Base-by-base conservation (phyloP, 176 grass and related monocot species). In the Saccharum officinarum region DNA sequence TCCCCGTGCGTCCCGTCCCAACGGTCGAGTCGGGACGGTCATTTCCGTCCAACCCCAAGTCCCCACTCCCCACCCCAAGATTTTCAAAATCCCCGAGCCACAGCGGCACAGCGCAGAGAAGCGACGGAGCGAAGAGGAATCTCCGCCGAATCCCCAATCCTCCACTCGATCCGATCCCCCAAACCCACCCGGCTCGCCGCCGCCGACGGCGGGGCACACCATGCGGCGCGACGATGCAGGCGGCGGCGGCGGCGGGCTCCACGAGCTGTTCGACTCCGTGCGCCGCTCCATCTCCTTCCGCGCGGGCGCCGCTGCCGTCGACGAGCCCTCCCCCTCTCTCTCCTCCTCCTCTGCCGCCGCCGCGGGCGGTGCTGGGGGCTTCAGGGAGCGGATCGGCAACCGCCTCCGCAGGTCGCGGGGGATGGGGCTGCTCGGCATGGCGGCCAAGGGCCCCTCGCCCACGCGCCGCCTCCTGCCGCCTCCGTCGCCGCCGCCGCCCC, bases 231-330 rank as follows among this genome's bases (percentile, higher is more conserved):
- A 90, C 73, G 85, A 81, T 40, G 65, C 75, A 20, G 72, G 69
- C 12, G 87, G 76, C 23, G 82, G 85, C 14, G 72, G 69, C 12
- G 87, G 86, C 34, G 84, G 69, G 46, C 86, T 92, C 83, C 89
- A 94, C 50, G 91, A 94, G n/a, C 86, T 98, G 28, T 94, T 98
- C 80, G 93, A 94, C 85, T 95, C 91, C 41, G 91, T 98, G 50
- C 76, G 89, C 80, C 87, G 86, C 44, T 98, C 91, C 39, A 75
- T 95, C 26, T 82, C 80, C 46, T 95, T 92, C 71, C 85, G 87
- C 63, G 23, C 83, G 34, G 91, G 86, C 70, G 47, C 57, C 42
- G 85, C 62, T 17, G 62, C 89, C 49, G 60, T 41, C n/a, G 89
- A 89, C 8, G 88, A 91, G 72, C 40, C 87, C 40, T 28, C 88